Base-by-base conservation (phyloP, 2,329 filamentous ascomycete species). In the Phaeosphaeria sp. region DNA sequence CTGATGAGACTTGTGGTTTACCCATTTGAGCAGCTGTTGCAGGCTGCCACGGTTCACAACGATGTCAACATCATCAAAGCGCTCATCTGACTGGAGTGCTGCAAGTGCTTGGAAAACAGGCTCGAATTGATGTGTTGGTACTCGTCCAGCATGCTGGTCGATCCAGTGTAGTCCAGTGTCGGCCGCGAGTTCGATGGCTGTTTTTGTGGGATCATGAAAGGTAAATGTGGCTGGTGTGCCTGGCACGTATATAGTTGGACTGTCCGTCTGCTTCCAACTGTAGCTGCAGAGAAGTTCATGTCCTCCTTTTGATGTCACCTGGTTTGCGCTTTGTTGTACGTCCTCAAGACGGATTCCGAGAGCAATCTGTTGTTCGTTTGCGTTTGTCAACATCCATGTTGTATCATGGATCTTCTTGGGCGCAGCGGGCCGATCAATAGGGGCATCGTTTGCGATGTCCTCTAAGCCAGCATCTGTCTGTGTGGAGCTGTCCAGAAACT, bases 101-200 rank as follows among this genome's bases (percentile, higher is more conserved):
- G 63, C 58, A 10, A 66, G 25, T 1, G 66, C 65, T 47, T 58
- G 60, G 42, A 71, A 68, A 2, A 54, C 55, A 3, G 68, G 66
- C 49, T 69, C 65, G 52, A 69, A 68, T 50, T 76, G 74, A 17
- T 64, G 69, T 18, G 54, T 58, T 13, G 71, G 72, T 5, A 67
- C 58, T 17, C 70, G 69, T n/a, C 56, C 54, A 13, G 61, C 61
- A 57, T 73, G 73, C 59, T 72, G 68, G 51, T 74, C 68, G n/a
- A 69, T 57, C 50, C 61, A 71, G 13, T 54, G 52, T 11, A 46
- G 36, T 15, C 64, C 61, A 1, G 27, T 5, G 30, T 63, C 60
- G 2, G 15, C 20, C 5, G 23, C 13, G 17, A 63, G 22, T 36
- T 46, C 22, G 4, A 49, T 50, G 22, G 2, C 11, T 23, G 27